These are phyloP conservation scores for Astrothelium subdiscretum DNA, from an alignment of 495 filamentous ascomycete species.

Conservation along the genomic window DNA sequence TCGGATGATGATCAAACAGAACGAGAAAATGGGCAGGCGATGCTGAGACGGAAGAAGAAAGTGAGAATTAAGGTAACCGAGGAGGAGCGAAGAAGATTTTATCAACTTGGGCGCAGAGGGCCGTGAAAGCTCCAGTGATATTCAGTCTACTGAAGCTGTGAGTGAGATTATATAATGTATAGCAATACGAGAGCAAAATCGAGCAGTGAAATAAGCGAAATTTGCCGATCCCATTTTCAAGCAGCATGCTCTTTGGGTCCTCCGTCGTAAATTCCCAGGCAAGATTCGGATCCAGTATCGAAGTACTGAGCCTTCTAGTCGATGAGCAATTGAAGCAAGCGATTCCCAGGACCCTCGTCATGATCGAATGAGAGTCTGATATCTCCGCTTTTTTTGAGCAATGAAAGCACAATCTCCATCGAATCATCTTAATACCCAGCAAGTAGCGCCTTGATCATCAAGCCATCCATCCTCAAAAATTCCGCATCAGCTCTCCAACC, in stretches of 20 bases:
- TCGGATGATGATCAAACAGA: background rate
- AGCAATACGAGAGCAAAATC: background rate
- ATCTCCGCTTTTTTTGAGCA: too few species aligned
- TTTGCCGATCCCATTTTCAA: background rate
- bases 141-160: background rate
- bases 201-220: background rate
- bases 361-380: background rate
- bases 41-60: background rate
- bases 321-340: background rate
- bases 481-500: slow-evolving; percentile 31
- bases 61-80: background rate
- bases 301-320: background rate
- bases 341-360: background rate
- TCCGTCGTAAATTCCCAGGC: background rate
- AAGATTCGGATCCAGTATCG: background rate
- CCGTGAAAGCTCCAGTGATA: background rate
- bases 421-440: background rate
- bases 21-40: background rate
- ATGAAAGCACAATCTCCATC: background rate
- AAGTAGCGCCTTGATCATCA: slow-evolving; percentile 10
- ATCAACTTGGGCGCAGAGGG: background rate
- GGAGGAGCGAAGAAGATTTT: background rate
- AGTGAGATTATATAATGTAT: background rate
- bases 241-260: background rate
- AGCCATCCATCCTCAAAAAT: slow-evolving; percentile 20